Evolutionary conservation across 176 grass and related monocot genomes (phyloP).

Genomic region (Oryza meridionalis): DNA sequence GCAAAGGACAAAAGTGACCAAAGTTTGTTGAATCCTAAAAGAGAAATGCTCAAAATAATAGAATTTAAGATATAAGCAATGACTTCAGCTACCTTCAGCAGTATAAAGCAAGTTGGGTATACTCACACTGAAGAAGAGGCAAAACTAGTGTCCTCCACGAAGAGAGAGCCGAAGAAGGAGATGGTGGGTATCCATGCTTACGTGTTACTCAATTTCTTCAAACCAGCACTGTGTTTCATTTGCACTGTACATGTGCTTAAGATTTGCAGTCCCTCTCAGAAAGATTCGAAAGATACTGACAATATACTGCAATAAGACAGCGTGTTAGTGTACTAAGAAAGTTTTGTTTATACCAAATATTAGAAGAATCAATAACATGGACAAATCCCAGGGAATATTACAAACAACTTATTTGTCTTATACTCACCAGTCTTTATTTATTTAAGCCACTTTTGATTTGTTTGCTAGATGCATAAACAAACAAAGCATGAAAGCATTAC

Average conservation of each 20-base stretch:
- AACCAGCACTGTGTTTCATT: neutral
- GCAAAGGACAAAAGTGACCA: conserved; percentile 5
- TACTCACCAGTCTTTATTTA: neutral
- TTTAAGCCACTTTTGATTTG: neutral
- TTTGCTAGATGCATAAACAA: conserved; percentile 3
- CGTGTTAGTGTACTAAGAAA: neutral
- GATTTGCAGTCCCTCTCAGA: neutral
- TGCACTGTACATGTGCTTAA: neutral
- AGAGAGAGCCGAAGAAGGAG: no score
- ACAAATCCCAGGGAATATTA: neutral
- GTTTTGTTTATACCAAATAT: neutral
- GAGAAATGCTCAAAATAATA: neutral
- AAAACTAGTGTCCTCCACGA: neutral
- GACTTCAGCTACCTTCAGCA: conserved; percentile 9
- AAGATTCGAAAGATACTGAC: neutral
- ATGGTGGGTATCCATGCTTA: neutral
- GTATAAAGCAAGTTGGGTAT: neutral
- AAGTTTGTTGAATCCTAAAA: conserved; percentile 13
- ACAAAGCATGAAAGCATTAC: neutral
- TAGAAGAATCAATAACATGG: conserved; percentile 16
- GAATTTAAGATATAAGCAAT: neutral
- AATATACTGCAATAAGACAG: neutral
- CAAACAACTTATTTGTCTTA: neutral
- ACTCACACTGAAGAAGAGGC: conserved; percentile 13
- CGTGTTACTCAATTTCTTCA: neutral